Evolutionary conservation across 305 asterid species (phyloP).

Genomic region (Solanum hybrid): DNA sequence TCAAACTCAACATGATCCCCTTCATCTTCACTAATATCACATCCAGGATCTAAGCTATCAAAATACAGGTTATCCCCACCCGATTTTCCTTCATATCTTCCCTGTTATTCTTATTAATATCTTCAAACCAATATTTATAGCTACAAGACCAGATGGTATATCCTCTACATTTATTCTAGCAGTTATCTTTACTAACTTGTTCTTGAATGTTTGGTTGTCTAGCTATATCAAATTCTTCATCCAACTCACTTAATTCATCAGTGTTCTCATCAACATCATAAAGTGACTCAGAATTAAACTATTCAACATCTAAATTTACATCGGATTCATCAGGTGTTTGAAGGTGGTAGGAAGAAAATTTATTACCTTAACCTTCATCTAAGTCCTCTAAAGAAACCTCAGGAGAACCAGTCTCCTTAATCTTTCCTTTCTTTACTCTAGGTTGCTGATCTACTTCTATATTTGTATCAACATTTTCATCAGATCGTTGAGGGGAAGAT

Average conservation of each 20-base stretch:
- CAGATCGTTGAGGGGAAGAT: not conserved
- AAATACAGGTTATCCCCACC: not conserved
- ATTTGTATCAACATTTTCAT: accelerated
- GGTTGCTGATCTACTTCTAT: not conserved
- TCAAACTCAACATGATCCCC: not conserved
- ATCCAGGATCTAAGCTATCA: not conserved
- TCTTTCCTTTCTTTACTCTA: not conserved
- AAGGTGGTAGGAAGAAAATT: not conserved
- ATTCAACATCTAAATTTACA: not conserved
- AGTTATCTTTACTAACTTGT: not conserved
- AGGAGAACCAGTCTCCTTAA: not conserved
- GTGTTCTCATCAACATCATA: not conserved
- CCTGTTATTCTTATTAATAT: not conserved
- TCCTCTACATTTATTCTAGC: not conserved
- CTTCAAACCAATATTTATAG: not conserved
- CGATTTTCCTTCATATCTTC: not conserved
- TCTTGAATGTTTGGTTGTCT: not conserved
- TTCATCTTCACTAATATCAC: not conserved
- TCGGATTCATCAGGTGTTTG: not conserved
- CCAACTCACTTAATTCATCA: no score
- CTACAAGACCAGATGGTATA: not conserved
- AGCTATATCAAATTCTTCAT: not conserved
- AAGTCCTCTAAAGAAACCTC: not conserved
- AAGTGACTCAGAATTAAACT: not conserved
- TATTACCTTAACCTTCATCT: not conserved